Conservation (phyloP, 2,329 filamentous ascomycete species). For the Monosporascus sp. region DNA sequence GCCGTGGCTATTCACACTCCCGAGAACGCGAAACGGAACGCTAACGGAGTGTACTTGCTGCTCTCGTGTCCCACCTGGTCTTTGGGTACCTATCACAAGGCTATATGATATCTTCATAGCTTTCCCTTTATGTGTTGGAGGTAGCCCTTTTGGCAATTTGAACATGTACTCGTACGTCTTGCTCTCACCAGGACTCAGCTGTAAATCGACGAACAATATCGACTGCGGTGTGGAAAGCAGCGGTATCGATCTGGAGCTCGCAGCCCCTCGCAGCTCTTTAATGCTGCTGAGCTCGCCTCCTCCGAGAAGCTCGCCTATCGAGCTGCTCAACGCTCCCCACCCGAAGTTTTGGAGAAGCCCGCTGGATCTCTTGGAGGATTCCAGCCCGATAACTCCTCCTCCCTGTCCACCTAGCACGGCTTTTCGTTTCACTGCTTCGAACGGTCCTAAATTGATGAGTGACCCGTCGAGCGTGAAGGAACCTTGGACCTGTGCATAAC, state of each 20-base stretch:
- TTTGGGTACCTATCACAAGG: conserved; percentile 85
- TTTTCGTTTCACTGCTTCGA: conserved; percentile 94
- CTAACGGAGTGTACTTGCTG: conserved; percentile 88
- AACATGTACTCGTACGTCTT: conserved; percentile 84
- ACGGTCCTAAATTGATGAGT: conserved; percentile 79
- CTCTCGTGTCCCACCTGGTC: conserved; percentile 70
- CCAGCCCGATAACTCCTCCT: conserved; percentile 78
- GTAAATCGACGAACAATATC: conserved; percentile 89
- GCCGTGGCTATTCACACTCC: conserved; percentile 83
- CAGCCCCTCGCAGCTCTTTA: conserved; percentile 87
- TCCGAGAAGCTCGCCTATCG: conserved; percentile 81
- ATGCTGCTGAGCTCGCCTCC: conserved; percentile 85
- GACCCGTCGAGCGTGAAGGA: conserved; percentile 91
- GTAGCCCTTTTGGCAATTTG: conserved; percentile 79
- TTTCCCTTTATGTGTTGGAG: conserved; percentile 84
- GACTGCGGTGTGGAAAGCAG: conserved; percentile 93
- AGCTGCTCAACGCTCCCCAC: conserved; percentile 84
- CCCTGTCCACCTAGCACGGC: conserved; percentile 84
- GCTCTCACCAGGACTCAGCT: conserved; percentile 82
- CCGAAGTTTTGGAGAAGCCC: conserved; percentile 79
- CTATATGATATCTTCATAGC: conserved; percentile 92
- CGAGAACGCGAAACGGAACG: conserved; percentile 86
- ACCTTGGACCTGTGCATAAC: conserved; percentile 89
- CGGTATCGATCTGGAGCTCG: conserved; percentile 81
- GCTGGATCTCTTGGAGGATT: conserved; percentile 66